Base-by-base conservation (phyloP, 2,329 filamentous ascomycete species). In the Trichoderma sp. region DNA sequence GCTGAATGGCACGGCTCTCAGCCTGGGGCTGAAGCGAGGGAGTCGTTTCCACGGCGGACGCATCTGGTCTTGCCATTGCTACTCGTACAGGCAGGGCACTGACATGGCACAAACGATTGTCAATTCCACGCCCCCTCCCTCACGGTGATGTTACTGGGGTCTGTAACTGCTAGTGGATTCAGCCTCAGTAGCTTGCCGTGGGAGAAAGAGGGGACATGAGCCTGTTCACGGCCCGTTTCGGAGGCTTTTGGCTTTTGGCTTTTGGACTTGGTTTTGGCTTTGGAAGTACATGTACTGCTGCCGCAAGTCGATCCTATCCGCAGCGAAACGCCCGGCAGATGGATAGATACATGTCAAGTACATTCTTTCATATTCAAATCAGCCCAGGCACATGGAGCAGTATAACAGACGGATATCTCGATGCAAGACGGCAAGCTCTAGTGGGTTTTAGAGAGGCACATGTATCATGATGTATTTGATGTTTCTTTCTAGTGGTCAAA, bases 11-110 rank as follows among this genome's bases (percentile, higher is more conserved):
- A 51, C 52, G 37, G 32, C 32, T 54, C 56, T 60, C 56, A 67
- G 65, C 65, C 65, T 43, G 28, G 65, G 65, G 65, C 65, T 67
- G 65, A 67, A 56, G 56, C 49, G 26, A 60, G 30, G 65, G 56
- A 59, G 32, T 34, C 54, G 21, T 54, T 37, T 43, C 56, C 24
- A 43, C 2, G 52, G 52, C 26, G 52, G 14, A 6, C 43, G 3
- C 18, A 28, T 26, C 37, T 18, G 37, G 43, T 11, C 10, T 34
- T 34, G 26, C 51, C 34, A 34, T 21, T 37, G 39, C 39, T 43
- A 8, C 32, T 34, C 4, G 11, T 34, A 34, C 39, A 43, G n/a
- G 37, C 39, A 52, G n/a, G 18, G 30, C 24, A 30, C 43, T 49
- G 46, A 24, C n/a, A 49, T 49, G 43, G n/a, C 43, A 49, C 46